A percentile compares a stretch with the other conserved stretches of the same genome.
phyloP scores from a whole-genome alignment of 2,329 filamentous ascomycete species.

The Trichoderma simmonsii region DNA sequence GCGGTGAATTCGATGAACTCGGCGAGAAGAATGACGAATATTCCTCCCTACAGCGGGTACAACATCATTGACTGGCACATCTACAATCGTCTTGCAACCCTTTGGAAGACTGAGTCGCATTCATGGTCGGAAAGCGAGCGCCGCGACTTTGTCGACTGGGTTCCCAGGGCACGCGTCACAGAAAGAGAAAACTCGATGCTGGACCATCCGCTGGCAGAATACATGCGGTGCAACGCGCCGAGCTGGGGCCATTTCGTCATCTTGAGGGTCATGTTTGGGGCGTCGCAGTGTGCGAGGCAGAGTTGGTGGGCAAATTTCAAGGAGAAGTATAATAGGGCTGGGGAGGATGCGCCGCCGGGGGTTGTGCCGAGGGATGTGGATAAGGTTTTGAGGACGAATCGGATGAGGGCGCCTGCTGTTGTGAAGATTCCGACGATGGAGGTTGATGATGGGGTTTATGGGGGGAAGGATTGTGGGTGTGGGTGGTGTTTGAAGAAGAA shows the following conservation, averaged over 20 bases:
- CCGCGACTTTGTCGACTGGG: neutral
- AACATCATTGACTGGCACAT: constrained; percentile 14
- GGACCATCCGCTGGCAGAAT: neutral
- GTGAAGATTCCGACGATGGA: constrained; percentile 5
- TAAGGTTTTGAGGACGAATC: neutral
- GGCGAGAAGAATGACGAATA: neutral
- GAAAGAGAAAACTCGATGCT: neutral
- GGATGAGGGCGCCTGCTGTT: neutral
- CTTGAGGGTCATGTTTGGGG: constrained; percentile 11
- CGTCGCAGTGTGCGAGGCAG: constrained; percentile 9
- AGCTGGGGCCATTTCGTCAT: constrained; percentile 14
- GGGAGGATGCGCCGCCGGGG: constrained; percentile 1
- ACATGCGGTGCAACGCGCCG: neutral
- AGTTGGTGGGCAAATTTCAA: constrained; percentile 1
- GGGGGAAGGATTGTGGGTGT: neutral
- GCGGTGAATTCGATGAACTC: neutral
- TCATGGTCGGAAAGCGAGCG: neutral
- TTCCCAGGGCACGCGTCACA: neutral
- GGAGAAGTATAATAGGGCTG: neutral
- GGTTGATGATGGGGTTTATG: neutral
- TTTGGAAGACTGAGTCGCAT: neutral
- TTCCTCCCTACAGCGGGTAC: neutral
- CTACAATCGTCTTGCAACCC: neutral
- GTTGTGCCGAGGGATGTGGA: neutral
- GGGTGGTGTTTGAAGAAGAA: neutral